Percentiles rank a stretch among this genome's conserved stretches.
Evolutionary conservation across 2,329 filamentous ascomycete genomes (phyloP).

Genomic region (Ophiostoma ulmi): DNA sequence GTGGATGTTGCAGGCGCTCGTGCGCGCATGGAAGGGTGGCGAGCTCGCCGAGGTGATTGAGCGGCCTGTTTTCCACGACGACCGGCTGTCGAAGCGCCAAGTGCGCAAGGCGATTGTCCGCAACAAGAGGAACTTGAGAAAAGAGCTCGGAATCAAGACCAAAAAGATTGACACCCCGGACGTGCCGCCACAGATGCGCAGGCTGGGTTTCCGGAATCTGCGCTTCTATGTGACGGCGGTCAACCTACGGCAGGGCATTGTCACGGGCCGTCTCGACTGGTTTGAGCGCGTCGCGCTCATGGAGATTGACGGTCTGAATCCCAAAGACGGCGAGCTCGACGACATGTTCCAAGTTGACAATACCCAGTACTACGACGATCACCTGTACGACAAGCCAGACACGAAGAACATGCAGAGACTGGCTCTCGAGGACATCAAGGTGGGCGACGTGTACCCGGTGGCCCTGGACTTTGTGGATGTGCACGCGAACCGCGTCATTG

Average conservation of each 20-base stretch:
- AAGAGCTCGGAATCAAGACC: background rate
- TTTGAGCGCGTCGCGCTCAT: slow-evolving; percentile 45
- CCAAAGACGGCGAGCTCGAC: background rate
- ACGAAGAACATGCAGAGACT: slow-evolving; percentile 22
- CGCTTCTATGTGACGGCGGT: slow-evolving; percentile 43
- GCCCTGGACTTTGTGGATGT: slow-evolving; percentile 52
- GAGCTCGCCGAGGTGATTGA: slow-evolving; percentile 33
- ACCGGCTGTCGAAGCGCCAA: background rate
- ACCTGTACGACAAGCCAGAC: background rate
- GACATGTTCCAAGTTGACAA: background rate
- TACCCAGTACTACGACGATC: background rate
- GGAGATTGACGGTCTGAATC: slow-evolving; percentile 36
- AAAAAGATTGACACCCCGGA: background rate
- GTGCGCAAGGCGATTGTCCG: background rate
- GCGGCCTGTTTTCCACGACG: slow-evolving; percentile 1
- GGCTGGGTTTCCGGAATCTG: slow-evolving; percentile 42
- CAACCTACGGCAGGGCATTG: slow-evolving; percentile 30
- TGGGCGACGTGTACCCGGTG: slow-evolving; percentile 53
- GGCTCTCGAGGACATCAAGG: slow-evolving; percentile 39
- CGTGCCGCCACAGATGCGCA: background rate
- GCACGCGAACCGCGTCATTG: slow-evolving; percentile 41
- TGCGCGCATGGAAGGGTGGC: slow-evolving; percentile 54
- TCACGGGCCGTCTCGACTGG: slow-evolving; percentile 46
- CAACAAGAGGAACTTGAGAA: background rate
- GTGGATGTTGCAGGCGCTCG: slow-evolving; percentile 55